These are phyloP conservation scores for Cryptomeria japonica DNA, from an alignment of 75 land plant genomes.

Conservation along the genomic window DNA sequence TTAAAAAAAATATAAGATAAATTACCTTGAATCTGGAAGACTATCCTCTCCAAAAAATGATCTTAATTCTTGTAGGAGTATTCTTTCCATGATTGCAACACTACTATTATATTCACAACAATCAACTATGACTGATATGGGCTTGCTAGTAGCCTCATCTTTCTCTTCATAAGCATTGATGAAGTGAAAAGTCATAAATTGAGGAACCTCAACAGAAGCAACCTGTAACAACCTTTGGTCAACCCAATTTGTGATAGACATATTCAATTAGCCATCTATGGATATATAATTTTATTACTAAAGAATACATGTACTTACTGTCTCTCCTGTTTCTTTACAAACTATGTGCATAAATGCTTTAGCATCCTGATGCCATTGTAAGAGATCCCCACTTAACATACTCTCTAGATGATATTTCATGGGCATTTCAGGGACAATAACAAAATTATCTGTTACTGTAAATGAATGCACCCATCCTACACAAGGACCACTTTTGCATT, in stretches of 20 bases:
- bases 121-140: conserved; percentile 46
- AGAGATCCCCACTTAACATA: conserved; percentile 67
- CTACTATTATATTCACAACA: conserved; percentile 77
- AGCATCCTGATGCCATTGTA: conserved; percentile 68
- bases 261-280: not conserved
- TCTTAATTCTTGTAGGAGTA: conserved; percentile 57
- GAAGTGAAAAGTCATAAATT: conserved; percentile 74
- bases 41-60: conserved; percentile 45
- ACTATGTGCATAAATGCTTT: conserved; percentile 73
- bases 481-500: conserved; percentile 58
- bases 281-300: not conserved
- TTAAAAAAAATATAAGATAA: not conserved
- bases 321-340: conserved; percentile 61
- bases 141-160: conserved; percentile 10
- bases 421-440: conserved; percentile 83
- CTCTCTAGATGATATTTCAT: conserved; percentile 58
- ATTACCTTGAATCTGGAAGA: conserved; percentile 75
- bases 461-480: conserved; percentile 93
- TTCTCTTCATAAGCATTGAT: conserved; percentile 81
- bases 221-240: conserved; percentile 26
- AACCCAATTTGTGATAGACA: not conserved
- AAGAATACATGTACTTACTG: conserved; percentile 31
- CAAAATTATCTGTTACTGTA: conserved; percentile 65
- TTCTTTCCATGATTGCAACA: conserved; percentile 48
- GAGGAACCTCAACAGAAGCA: conserved; percentile 77